Evolutionary conservation across 768 basidiomycete genomes (phyloP), one percentile per base, ranked within the genome.

Genomic region (Strobilomyces confusus): DNA sequence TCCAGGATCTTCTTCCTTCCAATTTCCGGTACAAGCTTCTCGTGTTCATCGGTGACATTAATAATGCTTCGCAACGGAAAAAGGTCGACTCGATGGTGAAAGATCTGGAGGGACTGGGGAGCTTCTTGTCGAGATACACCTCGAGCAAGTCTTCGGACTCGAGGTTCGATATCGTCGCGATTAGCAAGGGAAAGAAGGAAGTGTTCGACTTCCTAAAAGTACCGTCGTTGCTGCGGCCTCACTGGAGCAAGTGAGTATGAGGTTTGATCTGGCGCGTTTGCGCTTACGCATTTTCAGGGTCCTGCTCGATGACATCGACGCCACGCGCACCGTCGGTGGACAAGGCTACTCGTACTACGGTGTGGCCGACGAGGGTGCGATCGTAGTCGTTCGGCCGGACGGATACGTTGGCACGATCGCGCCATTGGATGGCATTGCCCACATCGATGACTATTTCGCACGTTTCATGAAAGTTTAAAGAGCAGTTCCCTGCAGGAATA

Each of bases 391-490:
- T 30, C 67, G 69, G 23, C 68, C 67, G 9, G 69, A 69, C 29
- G 86, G 86, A 15, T 86, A 86, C 52, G 76, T 89, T 29, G 83
- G 81, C 4, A 73, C 72, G 58, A 70, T 87, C 30, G 74, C 74
- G 2, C 77, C 84, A 0, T 66, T 87, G 38, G 63, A 72, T 26
- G 57, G 73, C 9, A 48, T 61, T 22, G 61, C 68, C 13, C 61
- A 34, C 20, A 49, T 87, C 33, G 65, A 74, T 29, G 37, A 38
- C 1, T 87, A 86, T 65, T 83, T 87, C 48, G 57, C 65, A 0
- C 58, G 57, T 6, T 84, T 85, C 44, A 60, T 68, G 69, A 59
- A 49, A 34, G 22, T 23, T 40, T 55, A 22, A 64, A 22, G 19
- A 6, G 15, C 17, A 13, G 2, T 29, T 22, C 29, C 20, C 30